phyloP scores from a whole-genome alignment of 1,139 yeast species.

The Spathaspora sp. region DNA sequence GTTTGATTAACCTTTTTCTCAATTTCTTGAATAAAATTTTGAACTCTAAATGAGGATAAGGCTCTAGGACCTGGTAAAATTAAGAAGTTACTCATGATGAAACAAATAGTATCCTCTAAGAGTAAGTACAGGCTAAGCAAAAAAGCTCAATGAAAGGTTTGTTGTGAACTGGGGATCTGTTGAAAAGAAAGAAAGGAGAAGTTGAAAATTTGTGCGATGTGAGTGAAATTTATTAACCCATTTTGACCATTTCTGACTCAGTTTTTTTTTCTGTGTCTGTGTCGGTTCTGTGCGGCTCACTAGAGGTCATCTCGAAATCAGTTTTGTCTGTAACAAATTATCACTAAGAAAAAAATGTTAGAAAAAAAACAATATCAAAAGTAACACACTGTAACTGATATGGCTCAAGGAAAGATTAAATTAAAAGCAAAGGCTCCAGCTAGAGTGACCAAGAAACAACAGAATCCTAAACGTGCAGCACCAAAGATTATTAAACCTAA shows the following conservation, averaged over 20 bases:
- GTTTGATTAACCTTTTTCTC: constrained; percentile 62
- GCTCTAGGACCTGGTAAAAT: constrained; percentile 90
- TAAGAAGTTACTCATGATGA: constrained; percentile 32
- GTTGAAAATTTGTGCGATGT: background rate
- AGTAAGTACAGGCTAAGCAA: background rate
- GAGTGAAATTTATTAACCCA: background rate
- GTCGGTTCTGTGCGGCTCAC: background rate
- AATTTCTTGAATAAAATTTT: constrained; percentile 68
- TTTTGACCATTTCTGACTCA: background rate
- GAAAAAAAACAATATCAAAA: background rate
- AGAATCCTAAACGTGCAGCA: constrained; percentile 65
- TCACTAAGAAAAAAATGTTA: background rate
- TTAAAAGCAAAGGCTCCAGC: constrained; percentile 47
- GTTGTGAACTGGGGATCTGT: background rate
- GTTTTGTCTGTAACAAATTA: background rate
- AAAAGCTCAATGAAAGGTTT: background rate
- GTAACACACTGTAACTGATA: constrained; percentile 16
- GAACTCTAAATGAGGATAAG: constrained; percentile 81
- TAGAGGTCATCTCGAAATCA: background rate
- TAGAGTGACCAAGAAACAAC: constrained; percentile 53
- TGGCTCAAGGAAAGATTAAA: constrained; percentile 61
- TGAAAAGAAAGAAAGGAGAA: background rate
- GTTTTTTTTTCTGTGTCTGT: background rate
- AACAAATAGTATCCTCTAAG: background rate
- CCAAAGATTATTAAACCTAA: constrained; percentile 73